Evolutionary conservation across 1,139 yeast genomes (phyloP).

Genomic region (Torulaspora pretoriensis): DNA sequence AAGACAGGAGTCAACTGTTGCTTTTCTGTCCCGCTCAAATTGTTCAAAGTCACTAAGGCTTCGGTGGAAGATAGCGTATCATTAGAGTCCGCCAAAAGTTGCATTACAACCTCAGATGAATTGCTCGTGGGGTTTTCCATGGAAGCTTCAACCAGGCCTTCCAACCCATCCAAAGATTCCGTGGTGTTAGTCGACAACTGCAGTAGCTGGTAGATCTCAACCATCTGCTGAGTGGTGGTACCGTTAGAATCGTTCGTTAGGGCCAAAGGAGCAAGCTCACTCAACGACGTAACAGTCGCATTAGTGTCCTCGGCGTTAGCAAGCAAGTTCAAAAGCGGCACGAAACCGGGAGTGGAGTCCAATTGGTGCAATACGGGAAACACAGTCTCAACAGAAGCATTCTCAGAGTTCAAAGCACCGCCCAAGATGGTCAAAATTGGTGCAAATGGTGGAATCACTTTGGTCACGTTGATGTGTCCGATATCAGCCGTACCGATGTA

Average conservation of each 20-base stretch:
- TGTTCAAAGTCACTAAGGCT: constrained; percentile 23
- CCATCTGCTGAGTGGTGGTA: constrained; percentile 22
- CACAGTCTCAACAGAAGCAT: constrained; percentile 19
- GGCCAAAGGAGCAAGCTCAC: constrained; percentile 31
- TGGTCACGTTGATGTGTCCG: constrained; percentile 33
- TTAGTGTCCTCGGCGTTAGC: constrained; percentile 25
- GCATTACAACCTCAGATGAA: constrained; percentile 23
- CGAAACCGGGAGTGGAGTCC: constrained; percentile 29
- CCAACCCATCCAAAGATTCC: constrained; percentile 25
- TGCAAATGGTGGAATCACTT: constrained; percentile 32
- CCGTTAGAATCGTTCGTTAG: constrained; percentile 19
- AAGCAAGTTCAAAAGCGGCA: constrained; percentile 29
- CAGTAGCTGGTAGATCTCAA: constrained; percentile 26
- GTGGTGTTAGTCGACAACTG: constrained; percentile 27
- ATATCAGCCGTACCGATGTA: constrained; percentile 35
- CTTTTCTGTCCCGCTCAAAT: constrained; percentile 23
- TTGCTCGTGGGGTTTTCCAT: constrained; percentile 16
- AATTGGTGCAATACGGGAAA: constrained; percentile 28
- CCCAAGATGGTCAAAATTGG: constrained; percentile 31
- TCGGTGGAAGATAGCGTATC: constrained; percentile 29
- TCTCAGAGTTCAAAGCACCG: constrained; percentile 27
- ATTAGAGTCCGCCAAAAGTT: constrained; percentile 28
- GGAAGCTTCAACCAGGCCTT: constrained; percentile 23
- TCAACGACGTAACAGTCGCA: constrained; percentile 26
- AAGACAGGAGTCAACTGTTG: constrained; percentile 29